Evolutionary conservation across 345 rosid genomes (phyloP), one percentile per base, ranked within the genome.

Genomic region (Linum trigynum): DNA sequence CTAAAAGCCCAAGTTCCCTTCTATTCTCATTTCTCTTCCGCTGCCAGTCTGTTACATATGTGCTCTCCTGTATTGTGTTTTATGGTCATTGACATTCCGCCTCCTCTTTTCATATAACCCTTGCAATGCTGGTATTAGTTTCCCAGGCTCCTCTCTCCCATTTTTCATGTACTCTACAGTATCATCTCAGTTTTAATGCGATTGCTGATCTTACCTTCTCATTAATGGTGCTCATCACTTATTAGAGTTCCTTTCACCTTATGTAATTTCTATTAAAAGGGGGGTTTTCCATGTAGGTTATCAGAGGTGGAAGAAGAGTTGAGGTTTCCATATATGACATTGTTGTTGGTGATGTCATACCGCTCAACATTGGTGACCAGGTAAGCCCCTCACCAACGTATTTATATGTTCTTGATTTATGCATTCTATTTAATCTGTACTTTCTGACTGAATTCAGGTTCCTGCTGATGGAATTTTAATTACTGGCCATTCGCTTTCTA

Each of bases 221-320:
- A 23, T 23, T 23, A 23, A 23, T 23, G 32, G 32, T 23, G 32
- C 32, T 23, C 32, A 23, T 23, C 32, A 23, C 32, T 23, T 23
- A 59, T 32, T 9, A 23, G 39, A 59, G 37, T 23, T 32, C 10
- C 10, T 43, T 23, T 59, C 62, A 23, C 9, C 62, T 59, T 59
- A 3, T 59, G 37, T 58, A 16, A 3, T 35, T 15, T 23, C 7
- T 12, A 36, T 5, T 39, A 7, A 62, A 40, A 14, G 40, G 14
- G 14, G 50, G 12, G 11, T 39, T 4, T n/a, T 57, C 36, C 38
- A 57, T 62, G 50, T 41, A 62, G 65, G 65, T 62, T 62, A 62
- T 62, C n/a, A 62, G 65, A 41, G 65, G 65, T 39, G 65, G 65
- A 6, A 62, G 65, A 39, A 62, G 65, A 62, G 65, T 62, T 41